Base-by-base conservation (phyloP, 306 rosid species). In the Prunus davidiana region DNA sequence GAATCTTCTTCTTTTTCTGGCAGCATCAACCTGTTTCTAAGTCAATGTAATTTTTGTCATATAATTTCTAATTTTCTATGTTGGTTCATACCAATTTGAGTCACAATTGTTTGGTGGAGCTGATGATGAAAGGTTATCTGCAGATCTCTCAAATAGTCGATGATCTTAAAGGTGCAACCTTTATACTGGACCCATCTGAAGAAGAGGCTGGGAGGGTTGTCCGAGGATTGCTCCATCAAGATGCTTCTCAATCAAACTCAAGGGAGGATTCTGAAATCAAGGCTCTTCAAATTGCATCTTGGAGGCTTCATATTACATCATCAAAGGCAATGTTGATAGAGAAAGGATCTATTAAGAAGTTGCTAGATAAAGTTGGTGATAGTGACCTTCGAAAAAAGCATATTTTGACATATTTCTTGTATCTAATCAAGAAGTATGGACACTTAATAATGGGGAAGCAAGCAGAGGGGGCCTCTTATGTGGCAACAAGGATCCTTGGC, bases 81-180 rank as follows among this genome's bases (percentile, higher is more conserved):
- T 51, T 52, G 38, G 38, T 52, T 52, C 46, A 10, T 51, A 16
- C 49, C 15, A 50, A 65, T 82, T 63, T 43, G 69, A 73, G 67
- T 78, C 76, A 75, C 34, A 32, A 56, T 75, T 76, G 41, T 76
- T 52, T 65, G 67, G 41, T 80, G 71, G 46, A 43, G 62, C 60
- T 81, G 78, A 73, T 78, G 45, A 75, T 86, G 78, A 71, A 67
- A 52, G 80, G 61, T 80, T 54, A 41, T 73, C 62, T 88, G 79
- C 93, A 93, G 97, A 87, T 93, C 82, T 89, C 93, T 83, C 87
- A 81, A 76, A 79, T 90, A 76, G 66, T 86, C 68, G 87, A 85
- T 68, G 89, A 88, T 85, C 91, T 91, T 78, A 79, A 82, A 60
- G 66, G 76, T 62, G 85, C 83, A 50, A 81, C 87, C 32, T 87